A percentile compares a stretch with the other conserved stretches of the same genome.
Conservation (phyloP, 768 basidiomycete genomes). For the Boletus reticulatus region DNA sequence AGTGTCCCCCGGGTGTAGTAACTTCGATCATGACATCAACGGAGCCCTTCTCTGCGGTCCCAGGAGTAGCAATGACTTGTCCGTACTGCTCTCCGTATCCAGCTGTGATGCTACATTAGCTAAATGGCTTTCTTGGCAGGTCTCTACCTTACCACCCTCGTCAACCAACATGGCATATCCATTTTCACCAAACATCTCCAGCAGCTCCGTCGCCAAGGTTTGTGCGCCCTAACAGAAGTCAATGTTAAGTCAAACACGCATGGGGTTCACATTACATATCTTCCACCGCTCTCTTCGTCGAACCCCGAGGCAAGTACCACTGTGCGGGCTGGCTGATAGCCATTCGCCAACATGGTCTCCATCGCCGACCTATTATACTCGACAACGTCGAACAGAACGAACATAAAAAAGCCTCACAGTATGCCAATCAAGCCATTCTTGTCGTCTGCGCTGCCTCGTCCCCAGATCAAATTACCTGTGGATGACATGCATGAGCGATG, state of each 20-base stretch:
- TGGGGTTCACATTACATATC: slow-evolving; percentile 32
- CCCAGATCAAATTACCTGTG: slow-evolving; percentile 43
- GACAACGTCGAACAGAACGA: not conserved
- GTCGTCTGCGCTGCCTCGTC: slow-evolving; percentile 49
- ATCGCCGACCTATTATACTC: slow-evolving; percentile 43
- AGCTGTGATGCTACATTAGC: slow-evolving; percentile 30
- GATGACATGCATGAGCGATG: not conserved
- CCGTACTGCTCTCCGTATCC: slow-evolving; percentile 52
- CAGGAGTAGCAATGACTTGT: slow-evolving; percentile 56
- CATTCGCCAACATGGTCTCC: slow-evolving; percentile 61
- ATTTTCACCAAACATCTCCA: slow-evolving; percentile 64
- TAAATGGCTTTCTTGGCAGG: not conserved
- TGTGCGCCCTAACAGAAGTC: slow-evolving; percentile 49
- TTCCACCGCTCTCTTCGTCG: slow-evolving; percentile 69
- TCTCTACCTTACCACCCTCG: slow-evolving; percentile 64
- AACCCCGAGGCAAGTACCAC: slow-evolving; percentile 68
- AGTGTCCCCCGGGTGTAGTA: slow-evolving; percentile 76
- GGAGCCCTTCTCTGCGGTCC: slow-evolving; percentile 73
- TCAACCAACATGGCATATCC: slow-evolving; percentile 80
- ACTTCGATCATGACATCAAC: slow-evolving; percentile 65
- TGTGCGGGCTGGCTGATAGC: slow-evolving; percentile 62
- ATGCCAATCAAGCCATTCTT: slow-evolving; percentile 73
- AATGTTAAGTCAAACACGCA: not conserved
- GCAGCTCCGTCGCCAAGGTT: slow-evolving; percentile 45
- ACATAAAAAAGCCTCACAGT: slow-evolving; percentile 38